Evolutionary conservation across 2,329 filamentous ascomycete genomes (phyloP), one percentile per base, ranked within the genome.

Genomic region (Lomentospora prolificans): DNA sequence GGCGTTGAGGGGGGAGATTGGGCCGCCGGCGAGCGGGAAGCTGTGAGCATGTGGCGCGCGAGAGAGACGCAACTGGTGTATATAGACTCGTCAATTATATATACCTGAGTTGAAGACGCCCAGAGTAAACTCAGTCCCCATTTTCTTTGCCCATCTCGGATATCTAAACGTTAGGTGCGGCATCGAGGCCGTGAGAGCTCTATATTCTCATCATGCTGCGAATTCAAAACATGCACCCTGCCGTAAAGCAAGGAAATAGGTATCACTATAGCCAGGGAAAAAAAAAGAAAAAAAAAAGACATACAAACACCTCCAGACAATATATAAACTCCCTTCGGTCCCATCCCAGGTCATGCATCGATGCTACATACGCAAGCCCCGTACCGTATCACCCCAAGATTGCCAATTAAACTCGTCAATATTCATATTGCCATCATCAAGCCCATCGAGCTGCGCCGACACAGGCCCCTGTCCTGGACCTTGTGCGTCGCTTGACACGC

Each of bases 1-100:
- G 46, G 72, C 79, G 0, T 58, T 82, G 58, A 66, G 62, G 14
- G 75, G 75, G n/a, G 65, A 63, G 55, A 58, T 44, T 19, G n/a
- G n/a, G n/a, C 58, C 55, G 8, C 60, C 53, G 55, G n/a, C 51
- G 36, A 33, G 58, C 36, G 58, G 61, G 50, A 69, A 65, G 57
- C 48, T 69, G 31, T 70, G 60, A 61, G 14, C 9, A 39, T 25
- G 6, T n/a, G 9, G 12, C 8, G 5, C 36, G 39, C 22, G 27
- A 39, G 3, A 50, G 28, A 19, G 53, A 17, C 17, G 5, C 3
- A 39, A n/a, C 14, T 39, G 36, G 19, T n/a, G n/a, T n/a, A 39
- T 7, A 39, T 39, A 10, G 19, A 33, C 12, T 39, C 36, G 19
- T 39, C n/a, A n/a, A n/a, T n/a, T n/a, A n/a, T n/a, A n/a, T n/a